These are phyloP conservation scores for Mycena vulgaris DNA, from an alignment of 768 basidiomycete species.

Conservation along the genomic window DNA sequence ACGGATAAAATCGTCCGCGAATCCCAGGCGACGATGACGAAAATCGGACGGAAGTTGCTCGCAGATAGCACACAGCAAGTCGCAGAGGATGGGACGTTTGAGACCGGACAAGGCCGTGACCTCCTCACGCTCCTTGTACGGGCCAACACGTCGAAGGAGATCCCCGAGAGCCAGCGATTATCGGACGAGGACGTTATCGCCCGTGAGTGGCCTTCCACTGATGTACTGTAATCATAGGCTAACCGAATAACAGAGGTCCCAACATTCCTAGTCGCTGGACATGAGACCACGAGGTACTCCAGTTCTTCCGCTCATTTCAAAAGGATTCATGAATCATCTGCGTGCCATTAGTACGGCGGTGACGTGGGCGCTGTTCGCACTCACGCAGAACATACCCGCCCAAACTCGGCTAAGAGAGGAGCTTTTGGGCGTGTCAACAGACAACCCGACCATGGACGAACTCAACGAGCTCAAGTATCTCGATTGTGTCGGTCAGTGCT, in stretches of 20 bases:
- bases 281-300: constrained; percentile 68
- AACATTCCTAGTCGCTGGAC: constrained; percentile 73
- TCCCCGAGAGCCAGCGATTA: constrained; percentile 67
- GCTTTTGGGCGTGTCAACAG: constrained; percentile 1
- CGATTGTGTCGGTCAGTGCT: constrained; percentile 51
- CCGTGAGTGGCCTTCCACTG: constrained; percentile 52
- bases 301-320: neutral
- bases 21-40: constrained; percentile 55
- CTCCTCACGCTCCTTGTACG: constrained; percentile 71
- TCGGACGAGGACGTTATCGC: constrained; percentile 73
- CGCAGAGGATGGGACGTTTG: constrained; percentile 46
- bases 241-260: constrained; percentile 61
- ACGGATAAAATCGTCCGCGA: constrained; percentile 43
- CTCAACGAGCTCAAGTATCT: constrained; percentile 50
- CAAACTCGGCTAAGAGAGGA: constrained; percentile 23
- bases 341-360: constrained; percentile 10
- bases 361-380: constrained; percentile 16
- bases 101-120: constrained; percentile 59
- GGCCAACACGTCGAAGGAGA: constrained; percentile 75
- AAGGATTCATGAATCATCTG: neutral
- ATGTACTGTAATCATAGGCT: too few relatives aligned
- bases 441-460: constrained; percentile 29
- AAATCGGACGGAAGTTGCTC: constrained; percentile 66
- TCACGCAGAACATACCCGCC: constrained; percentile 2
- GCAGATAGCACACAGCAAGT: constrained; percentile 61